Base-by-base conservation (phyloP, 2,329 filamentous ascomycete genomes). In the Curvularia sp. region DNA sequence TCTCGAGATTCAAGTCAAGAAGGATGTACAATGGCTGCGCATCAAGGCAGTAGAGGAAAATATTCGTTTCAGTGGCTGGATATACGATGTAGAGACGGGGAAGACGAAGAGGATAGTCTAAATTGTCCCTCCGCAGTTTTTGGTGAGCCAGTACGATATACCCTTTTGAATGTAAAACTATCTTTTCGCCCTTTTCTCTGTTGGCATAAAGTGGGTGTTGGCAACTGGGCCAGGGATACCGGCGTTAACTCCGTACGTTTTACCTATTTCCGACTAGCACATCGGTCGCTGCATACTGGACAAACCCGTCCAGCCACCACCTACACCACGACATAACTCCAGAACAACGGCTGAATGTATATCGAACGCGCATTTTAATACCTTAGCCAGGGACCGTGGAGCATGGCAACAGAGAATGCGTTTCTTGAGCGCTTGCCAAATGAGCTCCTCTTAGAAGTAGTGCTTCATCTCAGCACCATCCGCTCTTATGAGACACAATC, bases 41-140 rank as follows among this genome's bases (percentile, higher is more conserved):
- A 80, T 75, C 49, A 84, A 84, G 53, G 80, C 89, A 15, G 81
- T 93, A 5, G 80, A 88, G 20, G 81, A 87, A 20, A 78, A 78
- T 26, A 83, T 91, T 3, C 77, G 78, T 0, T 82, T 93, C 46
- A 89, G 85, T 5, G 91, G 91, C 0, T 94, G 90, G 85, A 78
- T 93, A 2, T 93, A 93, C 77, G 88, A 93, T 68, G 89, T 93
- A 42, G 86, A 91, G 80, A 92, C 85, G 1, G 91, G 90, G 0
- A 88, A 81, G 74, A 82, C 84, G 49, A 82, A 79, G 62, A 79
- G 77, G 53, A 78, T 88, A 47, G 78, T 67, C n/a, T 63, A 26
- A 58, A 28, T 8, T 18, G 4, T 18, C 28, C 6, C 12, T 22
- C 15, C 46, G 7, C 44, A 31, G 31, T 18, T 30, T 12, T 30